Base-by-base conservation (phyloP, 176 grass and related monocot species). In the Carex parvula region DNA sequence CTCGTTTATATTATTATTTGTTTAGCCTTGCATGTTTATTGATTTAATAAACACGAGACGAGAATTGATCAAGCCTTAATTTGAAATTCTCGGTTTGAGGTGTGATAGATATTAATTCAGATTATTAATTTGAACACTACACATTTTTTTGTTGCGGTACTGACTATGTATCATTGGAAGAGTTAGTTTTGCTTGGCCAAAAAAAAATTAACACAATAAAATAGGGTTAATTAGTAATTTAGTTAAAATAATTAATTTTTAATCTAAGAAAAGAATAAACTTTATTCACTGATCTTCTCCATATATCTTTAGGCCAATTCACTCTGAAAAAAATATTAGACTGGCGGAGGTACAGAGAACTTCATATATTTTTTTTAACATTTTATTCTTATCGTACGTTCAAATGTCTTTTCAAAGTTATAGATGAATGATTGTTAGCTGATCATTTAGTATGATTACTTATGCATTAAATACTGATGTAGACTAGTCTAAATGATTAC, bases 391-490 rank as follows among this genome's bases (percentile, higher is more conserved):
- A 62, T n/a, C 24, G 13, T n/a, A n/a, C n/a, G n/a, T 55, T 66
- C 69, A 54, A 52, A 21, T 67, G 61, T 30, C 39, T 30, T 66
- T 66, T 83, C 42, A 83, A 83, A 69, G 46, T 54, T 83, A 62
- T 83, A 69, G 39, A 66, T 83, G 80, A 83, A 83, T 67, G 42
- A 83, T 83, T 83, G 60, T 83, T 33, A 66, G 41, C 48, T 83
- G 37, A 39, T 39, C 80, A 83, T 69, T 83, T 44, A 83, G 16
- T 52, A 83, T 83, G 80, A 83, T 68, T 83, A 83, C 41, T 54
- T 26, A 10, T 37, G n/a, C 14, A 54, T 79, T 80, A 60, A 80
- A 41, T 80, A 80, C 6, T 70, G 56, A 60, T 80, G 56, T 62
- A 39, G 29, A 80, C 42, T 61, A 69, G 60, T 83, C 62, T 67